A percentile compares a stretch with the other conserved stretches of the same genome.
Evolutionary conservation across 169 alveolate genomes (phyloP).

Genomic region (Besnoitia besnoiti): DNA sequence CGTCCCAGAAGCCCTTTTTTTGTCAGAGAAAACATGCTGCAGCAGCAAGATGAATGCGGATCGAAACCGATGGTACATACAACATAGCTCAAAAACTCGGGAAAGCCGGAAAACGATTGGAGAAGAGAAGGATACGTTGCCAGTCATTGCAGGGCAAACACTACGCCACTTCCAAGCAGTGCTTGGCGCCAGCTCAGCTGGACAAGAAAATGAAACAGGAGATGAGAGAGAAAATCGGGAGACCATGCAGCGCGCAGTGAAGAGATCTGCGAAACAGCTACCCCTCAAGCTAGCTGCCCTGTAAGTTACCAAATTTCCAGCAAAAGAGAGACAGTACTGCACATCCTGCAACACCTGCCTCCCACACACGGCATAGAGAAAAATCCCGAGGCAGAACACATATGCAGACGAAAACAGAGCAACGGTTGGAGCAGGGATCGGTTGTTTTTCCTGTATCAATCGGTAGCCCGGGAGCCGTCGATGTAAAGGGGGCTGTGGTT

Average conservation of each 20-base stretch:
- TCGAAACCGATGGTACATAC: neutral
- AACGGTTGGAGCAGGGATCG: neutral
- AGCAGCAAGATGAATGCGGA: neutral
- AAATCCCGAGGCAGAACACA: neutral
- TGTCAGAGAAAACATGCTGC: neutral
- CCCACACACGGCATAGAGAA: neutral
- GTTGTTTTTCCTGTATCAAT: too few relatives aligned
- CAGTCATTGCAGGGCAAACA: neutral
- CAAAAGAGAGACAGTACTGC: neutral
- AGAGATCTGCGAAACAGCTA: neutral
- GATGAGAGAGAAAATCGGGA: neutral
- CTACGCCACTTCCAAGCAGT: neutral
- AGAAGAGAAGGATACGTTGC: neutral
- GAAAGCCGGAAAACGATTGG: neutral
- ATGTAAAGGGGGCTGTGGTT: neutral
- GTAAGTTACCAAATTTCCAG: neutral
- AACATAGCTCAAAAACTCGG: too few relatives aligned
- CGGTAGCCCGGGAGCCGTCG: neutral
- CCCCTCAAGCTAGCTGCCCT: neutral
- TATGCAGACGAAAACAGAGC: neutral
- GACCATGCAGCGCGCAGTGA: neutral
- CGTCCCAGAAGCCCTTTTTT: neutral
- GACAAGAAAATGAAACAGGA: neutral
- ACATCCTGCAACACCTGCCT: neutral
- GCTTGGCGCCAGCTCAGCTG: neutral